These are phyloP conservation scores for Radiomyces spectabilis DNA, from an alignment of 192 early-diverging fungal species.

Conservation along the genomic window DNA sequence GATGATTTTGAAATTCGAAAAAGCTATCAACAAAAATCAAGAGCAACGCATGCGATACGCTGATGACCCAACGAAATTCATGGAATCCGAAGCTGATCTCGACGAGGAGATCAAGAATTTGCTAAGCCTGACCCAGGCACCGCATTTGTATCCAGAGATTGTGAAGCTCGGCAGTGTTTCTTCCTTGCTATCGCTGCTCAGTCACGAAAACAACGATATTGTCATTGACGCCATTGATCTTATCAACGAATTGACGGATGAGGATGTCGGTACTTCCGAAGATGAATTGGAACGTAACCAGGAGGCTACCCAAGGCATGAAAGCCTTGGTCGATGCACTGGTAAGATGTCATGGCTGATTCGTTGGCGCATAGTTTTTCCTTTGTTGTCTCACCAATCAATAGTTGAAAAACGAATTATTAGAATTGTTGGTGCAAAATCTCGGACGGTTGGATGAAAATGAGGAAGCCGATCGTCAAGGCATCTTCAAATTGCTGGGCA, in stretches of 20 bases:
- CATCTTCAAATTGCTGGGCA: slow-evolving; percentile 74
- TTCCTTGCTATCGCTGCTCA: slow-evolving; percentile 66
- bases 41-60: slow-evolving; percentile 75
- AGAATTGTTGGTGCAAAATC: slow-evolving; percentile 71
- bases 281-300: slow-evolving; percentile 56
- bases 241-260: slow-evolving; percentile 88
- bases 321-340: slow-evolving; percentile 60
- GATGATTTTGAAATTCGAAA: slow-evolving; percentile 79
- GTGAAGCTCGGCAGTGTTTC: slow-evolving; percentile 59
- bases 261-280: slow-evolving; percentile 62
- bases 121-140: slow-evolving; percentile 66
- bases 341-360: slow-evolving; percentile 33
- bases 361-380: not conserved
- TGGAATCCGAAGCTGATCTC: slow-evolving; percentile 93
- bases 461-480: slow-evolving; percentile 75
- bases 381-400: not conserved
- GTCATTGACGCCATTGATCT: slow-evolving; percentile 75
- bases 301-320: slow-evolving; percentile 44
- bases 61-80: slow-evolving; percentile 72
- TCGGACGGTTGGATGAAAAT: slow-evolving; percentile 71
- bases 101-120: slow-evolving; percentile 84
- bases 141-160: slow-evolving; percentile 69
- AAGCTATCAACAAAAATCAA: slow-evolving; percentile 81
- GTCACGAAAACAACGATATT: slow-evolving; percentile 96
- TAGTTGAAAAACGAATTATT: slow-evolving; percentile 57